Evolutionary conservation across 495 filamentous ascomycete species (phyloP), one percentile per base, ranked within the genome.

Genomic region (Peziza echinospora): DNA sequence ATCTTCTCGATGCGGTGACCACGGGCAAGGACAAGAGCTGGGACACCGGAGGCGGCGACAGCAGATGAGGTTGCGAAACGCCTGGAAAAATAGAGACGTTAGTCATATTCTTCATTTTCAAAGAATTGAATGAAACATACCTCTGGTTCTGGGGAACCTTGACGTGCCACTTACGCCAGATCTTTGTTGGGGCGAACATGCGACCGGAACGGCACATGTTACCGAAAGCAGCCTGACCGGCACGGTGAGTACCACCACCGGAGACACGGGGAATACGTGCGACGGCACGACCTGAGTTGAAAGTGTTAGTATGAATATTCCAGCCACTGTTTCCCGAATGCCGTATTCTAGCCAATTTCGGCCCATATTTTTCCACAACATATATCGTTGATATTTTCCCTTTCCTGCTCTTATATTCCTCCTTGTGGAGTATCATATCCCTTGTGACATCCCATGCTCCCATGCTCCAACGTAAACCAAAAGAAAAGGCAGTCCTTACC

Each of bases 241-340:
- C 89, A 75, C 89, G 89, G 76, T 97, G 89, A 64, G 89, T 97
- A 80, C 89, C 89, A 72, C 89, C 89, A 74, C 89, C 89, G 61
- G 87, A 94, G 67, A 97, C 91, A 93, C 89, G 89, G 55, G 89
- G 89, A 61, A 97, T 97, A 96, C 89, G 89, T 66, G 89, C 89
- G 62, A 97, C 89, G 71, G 89, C 89, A 67, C 89, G 89, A 71
- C 87, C 86, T 94, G 49, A 34, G 6, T 41, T 46, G 47, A 53
- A 59, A 37, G 3, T 1, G 13, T 17, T 17, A 37, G n/a, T n/a
- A n/a, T n/a, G n/a, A 23, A 53, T 50, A n/a, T n/a, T n/a, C 22
- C 41, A 19, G 41, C 16, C 16, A 43, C 1, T 13, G 19, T 4
- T 4, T 47, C 24, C 22, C 41, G 34, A 34, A 47, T 28, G 37